Conservation (phyloP, 2,329 filamentous ascomycete species). For the Penicillium sp. region DNA sequence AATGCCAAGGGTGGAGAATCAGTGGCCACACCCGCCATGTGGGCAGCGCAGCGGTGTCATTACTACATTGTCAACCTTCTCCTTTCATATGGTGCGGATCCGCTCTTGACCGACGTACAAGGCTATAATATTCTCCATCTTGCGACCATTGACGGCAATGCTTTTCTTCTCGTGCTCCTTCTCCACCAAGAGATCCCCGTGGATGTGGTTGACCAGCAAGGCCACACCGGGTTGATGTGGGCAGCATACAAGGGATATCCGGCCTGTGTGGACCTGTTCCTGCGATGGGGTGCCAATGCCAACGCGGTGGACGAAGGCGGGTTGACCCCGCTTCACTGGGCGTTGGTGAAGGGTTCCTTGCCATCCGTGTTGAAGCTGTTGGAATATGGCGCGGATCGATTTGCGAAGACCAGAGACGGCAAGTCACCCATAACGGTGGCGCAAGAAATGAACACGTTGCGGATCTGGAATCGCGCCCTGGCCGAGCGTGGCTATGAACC, state of each 20-base stretch:
- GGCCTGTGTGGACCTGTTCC: slow-evolving; percentile 84
- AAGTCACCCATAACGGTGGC: slow-evolving; percentile 88
- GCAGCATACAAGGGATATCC: slow-evolving; percentile 97
- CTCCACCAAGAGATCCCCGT: slow-evolving; percentile 95
- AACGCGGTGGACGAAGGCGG: slow-evolving; percentile 88
- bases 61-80: slow-evolving; percentile 96
- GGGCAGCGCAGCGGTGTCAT: slow-evolving; percentile 94
- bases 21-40: slow-evolving; percentile 89
- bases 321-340: slow-evolving; percentile 95
- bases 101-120: slow-evolving; percentile 86
- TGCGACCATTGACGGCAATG: slow-evolving; percentile 95
- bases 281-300: slow-evolving; percentile 94
- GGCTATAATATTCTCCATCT: slow-evolving; percentile 98
- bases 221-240: slow-evolving; percentile 97
- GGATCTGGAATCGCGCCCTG: slow-evolving; percentile 80
- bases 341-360: slow-evolving; percentile 86
- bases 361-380: slow-evolving; percentile 90
- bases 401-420: slow-evolving; percentile 82
- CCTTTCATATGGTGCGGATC: slow-evolving; percentile 87
- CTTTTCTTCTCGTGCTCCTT: slow-evolving; percentile 82
- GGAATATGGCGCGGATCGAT: slow-evolving; percentile 93
- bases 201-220: slow-evolving; percentile 83
- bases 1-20: slow-evolving; percentile 96
- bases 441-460: slow-evolving; percentile 81
- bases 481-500: slow-evolving; percentile 81